Evolutionary conservation across 805 yeast genomes (phyloP), one percentile per base, ranked within the genome.

Genomic region (Barnettozyma vustinii): DNA sequence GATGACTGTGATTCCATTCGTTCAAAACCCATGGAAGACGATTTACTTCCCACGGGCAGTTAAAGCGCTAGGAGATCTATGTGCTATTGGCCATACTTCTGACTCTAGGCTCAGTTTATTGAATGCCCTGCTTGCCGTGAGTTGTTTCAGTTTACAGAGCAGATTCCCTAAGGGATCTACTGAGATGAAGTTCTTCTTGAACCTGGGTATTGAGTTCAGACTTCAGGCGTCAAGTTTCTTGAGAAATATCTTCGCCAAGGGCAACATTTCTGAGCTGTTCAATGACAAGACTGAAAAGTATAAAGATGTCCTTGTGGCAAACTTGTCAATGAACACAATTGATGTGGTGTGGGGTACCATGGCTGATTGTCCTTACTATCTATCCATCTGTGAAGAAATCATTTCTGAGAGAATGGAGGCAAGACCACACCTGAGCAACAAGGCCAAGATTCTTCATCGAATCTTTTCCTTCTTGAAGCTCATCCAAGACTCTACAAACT

Each of bases 301-400:
- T 64, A 88, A 89, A 61, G 96, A 88, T 61, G 86, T 87, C 5
- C 64, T 89, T 25, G 85, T 88, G 45, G 94, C 96, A 1, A 82
- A 87, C 20, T 73, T 89, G 63, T 83, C 94, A 2, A 87, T 88
- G 96, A 87, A 84, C 43, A 82, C 91, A 7, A 86, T 89, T 45
- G 96, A 89, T 67, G 83, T 87, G 45, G 91, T 87, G 15, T 85
- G 95, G 88, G 96, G 96, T 3, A 81, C 92, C 1, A 86, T 87
- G 91, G 83, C 85, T 48, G 94, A 86, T 56, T 87, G 96, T 59
- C 81, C 80, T 53, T 76, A 81, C 50, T 87, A 87, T 66, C 71
- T 89, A 47, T 77, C 80, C 47, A 80, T 89, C 57, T 86, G 96
- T 68, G 92, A 87, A 52, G 77, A 76, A 48, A 83, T 87, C 49